Evolutionary conservation across 768 basidiomycete species (phyloP).

Genomic region (Russula olivacea): DNA sequence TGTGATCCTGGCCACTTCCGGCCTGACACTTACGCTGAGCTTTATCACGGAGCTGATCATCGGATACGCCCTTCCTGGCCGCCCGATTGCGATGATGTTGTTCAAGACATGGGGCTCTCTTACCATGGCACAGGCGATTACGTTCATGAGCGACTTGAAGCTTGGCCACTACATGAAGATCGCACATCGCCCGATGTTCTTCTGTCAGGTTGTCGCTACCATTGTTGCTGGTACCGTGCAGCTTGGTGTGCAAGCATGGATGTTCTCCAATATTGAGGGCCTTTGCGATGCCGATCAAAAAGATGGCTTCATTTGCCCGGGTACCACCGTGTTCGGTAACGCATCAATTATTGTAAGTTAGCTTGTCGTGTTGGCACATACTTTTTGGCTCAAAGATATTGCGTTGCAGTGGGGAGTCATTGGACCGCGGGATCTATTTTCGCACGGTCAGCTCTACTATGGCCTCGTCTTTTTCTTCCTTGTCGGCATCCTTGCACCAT

Average conservation of each 20-base stretch:
- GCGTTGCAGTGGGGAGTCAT: conserved; percentile 51
- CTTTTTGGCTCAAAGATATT: background rate
- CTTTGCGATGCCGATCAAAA: conserved; percentile 51
- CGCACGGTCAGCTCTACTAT: conserved; percentile 7
- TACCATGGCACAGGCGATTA: conserved; percentile 59
- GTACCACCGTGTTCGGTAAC: conserved; percentile 67
- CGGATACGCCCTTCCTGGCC: conserved; percentile 73
- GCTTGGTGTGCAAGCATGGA: conserved; percentile 71
- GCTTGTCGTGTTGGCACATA: background rate
- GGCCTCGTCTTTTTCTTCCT: conserved; percentile 69
- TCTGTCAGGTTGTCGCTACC: conserved; percentile 59
- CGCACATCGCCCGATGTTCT: conserved; percentile 69
- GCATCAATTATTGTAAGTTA: conserved; percentile 64
- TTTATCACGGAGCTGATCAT: conserved; percentile 79
- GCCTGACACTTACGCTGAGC: conserved; percentile 64
- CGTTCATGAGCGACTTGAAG: conserved; percentile 72
- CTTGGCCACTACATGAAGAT: conserved; percentile 70
- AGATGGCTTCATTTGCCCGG: conserved; percentile 66
- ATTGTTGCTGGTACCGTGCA: conserved; percentile 66
- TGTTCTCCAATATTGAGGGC: conserved; percentile 61
- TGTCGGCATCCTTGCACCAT: conserved; percentile 57
- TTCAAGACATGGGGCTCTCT: conserved; percentile 82
- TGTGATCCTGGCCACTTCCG: conserved; percentile 63
- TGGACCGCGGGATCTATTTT: conserved; percentile 47
- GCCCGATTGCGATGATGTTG: conserved; percentile 77